Evolutionary conservation across 2,329 filamentous ascomycete species (phyloP), one percentile per base, ranked within the genome.

Genomic region (Alternaria infectoria): DNA sequence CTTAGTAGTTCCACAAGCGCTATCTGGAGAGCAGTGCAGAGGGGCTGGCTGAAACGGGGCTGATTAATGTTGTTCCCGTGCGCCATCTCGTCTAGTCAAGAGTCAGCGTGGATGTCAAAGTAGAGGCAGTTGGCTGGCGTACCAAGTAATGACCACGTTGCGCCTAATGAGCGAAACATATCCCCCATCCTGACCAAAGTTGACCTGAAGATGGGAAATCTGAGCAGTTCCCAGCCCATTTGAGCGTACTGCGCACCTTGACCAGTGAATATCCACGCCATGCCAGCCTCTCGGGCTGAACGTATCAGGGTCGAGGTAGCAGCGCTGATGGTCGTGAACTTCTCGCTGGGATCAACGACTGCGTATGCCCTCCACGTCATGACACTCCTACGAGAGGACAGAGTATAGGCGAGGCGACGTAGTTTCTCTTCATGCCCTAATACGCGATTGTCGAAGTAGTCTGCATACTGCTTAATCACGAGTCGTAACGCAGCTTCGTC

Each of bases 1-100:
- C 74, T 69, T 0, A 75, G 57, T 4, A 73, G 58, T 13, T 71
- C 66, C 10, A 75, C 64, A 2, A 75, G 49, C 13, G 68, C 70
- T 6, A 74, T 52, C 25, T 75, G 72, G 12, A 75, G 23, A 10
- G 58, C 69, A 5, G 69, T 65, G 25, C 68, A 73, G 13, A 72
- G 56, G 8, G 71, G 58, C 36, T 75, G 71, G 4, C 61, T 64
- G 46, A 55, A 44, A 40, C 59, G 54, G 5, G 68, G 54, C 12
- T 54, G 6, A n/a, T 59, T 19, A 4, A 73, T 25, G 15, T 40
- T 40, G 36, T 40, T 40, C 36, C 36, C 36, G 36, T 40, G 36
- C 15, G 17, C 36, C 36, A 40, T 40, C 36, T 40, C 36, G 36
- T 40, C 36, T 40, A 40, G 36, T 40, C 36, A 40, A 40, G 3